phyloP scores from a whole-genome alignment of 345 rosid species.

The Abelmoschus esculentus region DNA sequence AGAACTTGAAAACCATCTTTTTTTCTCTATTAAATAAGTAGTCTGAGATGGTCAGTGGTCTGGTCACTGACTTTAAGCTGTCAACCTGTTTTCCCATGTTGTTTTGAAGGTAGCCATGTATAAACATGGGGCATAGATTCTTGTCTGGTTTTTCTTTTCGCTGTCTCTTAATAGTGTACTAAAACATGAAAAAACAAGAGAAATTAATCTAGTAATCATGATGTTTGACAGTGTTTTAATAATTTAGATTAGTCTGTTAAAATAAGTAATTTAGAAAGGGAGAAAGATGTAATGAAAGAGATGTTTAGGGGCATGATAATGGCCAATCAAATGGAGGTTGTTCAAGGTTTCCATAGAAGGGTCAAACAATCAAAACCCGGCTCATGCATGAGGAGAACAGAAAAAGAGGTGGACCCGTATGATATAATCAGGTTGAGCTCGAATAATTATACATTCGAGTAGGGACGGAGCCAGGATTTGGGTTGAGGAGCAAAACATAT shows the following conservation, averaged over 20 bases:
- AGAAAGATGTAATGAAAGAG: neutral
- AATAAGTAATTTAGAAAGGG: neutral
- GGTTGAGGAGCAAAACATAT: too few species aligned
- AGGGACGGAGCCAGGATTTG: too few species aligned
- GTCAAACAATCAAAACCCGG: slow-evolving; percentile 4
- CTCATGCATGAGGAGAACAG: neutral
- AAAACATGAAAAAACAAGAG: neutral
- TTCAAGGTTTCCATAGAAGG: neutral
- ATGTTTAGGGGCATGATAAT: neutral
- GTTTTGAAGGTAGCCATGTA: slow-evolving; percentile 5
- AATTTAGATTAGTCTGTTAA: neutral
- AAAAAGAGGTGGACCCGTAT: too few species aligned
- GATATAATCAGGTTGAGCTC: too few species aligned
- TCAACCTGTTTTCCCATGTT: neutral
- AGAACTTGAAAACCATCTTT: neutral
- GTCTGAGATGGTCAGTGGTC: neutral
- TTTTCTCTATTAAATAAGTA: neutral
- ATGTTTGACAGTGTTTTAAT: neutral
- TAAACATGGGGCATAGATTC: neutral
- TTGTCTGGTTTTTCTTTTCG: neutral
- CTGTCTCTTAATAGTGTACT: neutral
- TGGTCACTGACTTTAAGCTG: slow-evolving; percentile 8
- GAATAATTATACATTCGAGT: too few species aligned
- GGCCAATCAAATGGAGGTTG: neutral
- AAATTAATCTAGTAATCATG: neutral